Conservation (phyloP, 768 basidiomycete genomes). For the Pleurotus citrinopileatus region DNA sequence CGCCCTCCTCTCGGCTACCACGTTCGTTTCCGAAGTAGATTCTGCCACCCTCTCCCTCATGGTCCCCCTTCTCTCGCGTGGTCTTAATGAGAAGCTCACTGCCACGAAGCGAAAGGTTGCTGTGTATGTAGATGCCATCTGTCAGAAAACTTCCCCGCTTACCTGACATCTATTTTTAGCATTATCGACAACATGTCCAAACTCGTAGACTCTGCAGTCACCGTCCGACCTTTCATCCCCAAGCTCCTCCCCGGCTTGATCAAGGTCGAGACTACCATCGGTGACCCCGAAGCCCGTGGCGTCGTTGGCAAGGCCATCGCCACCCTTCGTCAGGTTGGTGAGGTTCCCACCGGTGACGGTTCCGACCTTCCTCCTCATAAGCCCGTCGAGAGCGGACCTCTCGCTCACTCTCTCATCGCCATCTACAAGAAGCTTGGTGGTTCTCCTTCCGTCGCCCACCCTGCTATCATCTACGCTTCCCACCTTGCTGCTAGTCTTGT, state of each 20-base stretch:
- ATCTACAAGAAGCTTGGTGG: slow-evolving; percentile 86
- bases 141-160: slow-evolving; percentile 15
- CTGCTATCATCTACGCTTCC: slow-evolving; percentile 66
- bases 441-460: slow-evolving; percentile 54
- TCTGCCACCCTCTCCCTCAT: slow-evolving; percentile 95
- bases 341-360: slow-evolving; percentile 88
- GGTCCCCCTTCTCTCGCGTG: slow-evolving; percentile 94
- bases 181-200: slow-evolving; percentile 99
- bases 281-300: slow-evolving; percentile 96
- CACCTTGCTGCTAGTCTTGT: slow-evolving; percentile 83
- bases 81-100: slow-evolving; percentile 91
- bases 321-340: slow-evolving; percentile 93
- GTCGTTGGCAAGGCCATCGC: slow-evolving; percentile 90
- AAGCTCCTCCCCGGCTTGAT: slow-evolving; percentile 93
- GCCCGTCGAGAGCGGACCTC: slow-evolving; percentile 64
- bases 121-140: slow-evolving; percentile 58
- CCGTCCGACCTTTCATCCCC: slow-evolving; percentile 95
- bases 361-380: slow-evolving; percentile 88
- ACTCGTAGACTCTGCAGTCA: slow-evolving; percentile 91
- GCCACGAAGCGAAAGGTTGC: slow-evolving; percentile 97
- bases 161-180: slow-evolving; percentile 35
- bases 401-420: slow-evolving; percentile 61
- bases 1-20: slow-evolving; percentile 93
- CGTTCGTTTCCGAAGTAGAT: slow-evolving; percentile 99
- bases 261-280: slow-evolving; percentile 93